A percentile compares a stretch with the other conserved stretches of the same genome.
Evolutionary conservation across 305 asterid species (phyloP).

Genomic region (Plantago coronopus): DNA sequence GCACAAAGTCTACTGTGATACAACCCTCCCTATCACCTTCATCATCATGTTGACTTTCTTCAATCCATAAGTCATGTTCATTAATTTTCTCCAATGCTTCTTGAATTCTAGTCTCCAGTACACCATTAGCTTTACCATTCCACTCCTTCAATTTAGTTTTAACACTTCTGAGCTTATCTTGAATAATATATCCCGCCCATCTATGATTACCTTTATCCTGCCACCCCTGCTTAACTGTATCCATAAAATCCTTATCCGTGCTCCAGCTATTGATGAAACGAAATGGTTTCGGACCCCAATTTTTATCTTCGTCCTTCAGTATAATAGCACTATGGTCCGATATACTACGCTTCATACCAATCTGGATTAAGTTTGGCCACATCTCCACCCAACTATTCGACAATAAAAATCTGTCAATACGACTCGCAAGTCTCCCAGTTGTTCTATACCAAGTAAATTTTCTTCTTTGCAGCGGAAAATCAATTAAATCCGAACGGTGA

Average conservation of each 20-base stretch:
- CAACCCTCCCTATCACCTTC: too few species aligned
- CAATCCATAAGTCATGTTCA: too few species aligned
- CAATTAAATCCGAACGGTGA: background rate
- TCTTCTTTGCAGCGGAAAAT: background rate
- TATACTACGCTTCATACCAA: background rate
- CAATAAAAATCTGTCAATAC: background rate
- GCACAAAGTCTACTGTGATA: too few species aligned
- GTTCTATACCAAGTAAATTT: background rate
- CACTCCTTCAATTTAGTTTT: background rate
- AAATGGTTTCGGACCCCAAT: slow-evolving; percentile 1
- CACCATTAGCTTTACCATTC: background rate
- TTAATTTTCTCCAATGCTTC: background rate
- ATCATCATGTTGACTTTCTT: too few species aligned
- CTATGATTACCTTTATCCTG: background rate
- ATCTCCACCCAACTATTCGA: background rate
- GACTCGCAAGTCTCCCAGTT: background rate
- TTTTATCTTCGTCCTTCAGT: background rate
- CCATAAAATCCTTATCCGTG: background rate
- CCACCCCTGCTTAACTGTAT: background rate
- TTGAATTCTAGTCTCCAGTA: too few species aligned
- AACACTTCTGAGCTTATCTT: background rate
- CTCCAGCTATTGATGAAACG: background rate
- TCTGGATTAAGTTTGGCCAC: background rate
- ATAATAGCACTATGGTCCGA: background rate
- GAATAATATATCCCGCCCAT: background rate